These are phyloP conservation scores for Anaeromyces robustus DNA, from an alignment of 192 early-diverging fungal species.

Conservation along the genomic window DNA sequence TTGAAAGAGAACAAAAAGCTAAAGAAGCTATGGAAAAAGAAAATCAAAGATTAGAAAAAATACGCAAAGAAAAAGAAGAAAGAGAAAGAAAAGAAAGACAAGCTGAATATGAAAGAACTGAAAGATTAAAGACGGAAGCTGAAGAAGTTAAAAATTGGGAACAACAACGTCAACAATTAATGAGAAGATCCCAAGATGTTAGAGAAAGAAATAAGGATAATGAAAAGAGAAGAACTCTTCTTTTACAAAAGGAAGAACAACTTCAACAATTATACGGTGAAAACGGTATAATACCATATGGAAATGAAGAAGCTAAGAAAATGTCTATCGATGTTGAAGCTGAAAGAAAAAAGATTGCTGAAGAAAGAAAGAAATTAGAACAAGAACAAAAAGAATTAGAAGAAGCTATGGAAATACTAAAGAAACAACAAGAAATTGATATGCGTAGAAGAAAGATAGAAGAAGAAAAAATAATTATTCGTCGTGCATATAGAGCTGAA, in stretches of 20 bases:
- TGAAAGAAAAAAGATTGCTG: not conserved
- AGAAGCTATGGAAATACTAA: not conserved
- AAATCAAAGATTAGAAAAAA: not conserved
- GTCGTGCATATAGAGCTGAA: not conserved
- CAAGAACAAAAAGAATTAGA: not conserved
- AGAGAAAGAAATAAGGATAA: not conserved
- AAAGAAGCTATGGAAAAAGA: not conserved
- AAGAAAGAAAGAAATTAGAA: not conserved
- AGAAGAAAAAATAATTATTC: not conserved
- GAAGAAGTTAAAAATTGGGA: not conserved
- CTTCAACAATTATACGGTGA: not conserved
- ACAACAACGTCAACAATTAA: not conserved
- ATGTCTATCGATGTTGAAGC: not conserved
- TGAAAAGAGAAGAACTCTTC: not conserved
- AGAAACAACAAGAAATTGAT: not conserved
- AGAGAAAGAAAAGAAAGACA: not conserved
- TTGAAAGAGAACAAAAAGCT: not conserved
- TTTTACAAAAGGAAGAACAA: not conserved
- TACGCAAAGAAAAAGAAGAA: not conserved
- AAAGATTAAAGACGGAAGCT: not conserved
- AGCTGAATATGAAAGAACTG: not conserved
- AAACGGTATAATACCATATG: not conserved
- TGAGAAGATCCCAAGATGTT: not conserved
- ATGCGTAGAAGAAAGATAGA: not conserved
- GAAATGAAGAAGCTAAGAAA: not conserved